Evolutionary conservation across 108 stramenopile species (phyloP), one percentile per base, ranked within the genome.

Genomic region (Phaeodactylum tricornutum): DNA sequence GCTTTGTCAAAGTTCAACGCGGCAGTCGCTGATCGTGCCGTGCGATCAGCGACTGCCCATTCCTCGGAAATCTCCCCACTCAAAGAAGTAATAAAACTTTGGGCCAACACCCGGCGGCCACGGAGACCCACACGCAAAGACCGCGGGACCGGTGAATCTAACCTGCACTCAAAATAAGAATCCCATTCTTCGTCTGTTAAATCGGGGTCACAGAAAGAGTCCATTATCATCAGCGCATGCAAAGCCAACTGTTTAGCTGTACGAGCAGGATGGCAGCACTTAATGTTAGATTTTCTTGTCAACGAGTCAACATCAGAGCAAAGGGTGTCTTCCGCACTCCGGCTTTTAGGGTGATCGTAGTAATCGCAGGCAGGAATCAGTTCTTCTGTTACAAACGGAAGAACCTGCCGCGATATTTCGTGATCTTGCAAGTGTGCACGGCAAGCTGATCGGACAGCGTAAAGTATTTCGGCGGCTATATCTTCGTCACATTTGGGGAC

Each of bases 131-230:
- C n/a, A n/a, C n/a, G n/a, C n/a, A n/a, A n/a, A n/a, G n/a, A n/a
- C n/a, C n/a, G n/a, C n/a, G n/a, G n/a, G n/a, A n/a, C n/a, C n/a
- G n/a, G n/a, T n/a, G n/a, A n/a, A n/a, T n/a, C n/a, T n/a, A n/a
- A n/a, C n/a, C n/a, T n/a, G n/a, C n/a, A n/a, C n/a, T n/a, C n/a
- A n/a, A n/a, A n/a, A n/a, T n/a, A n/a, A n/a, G n/a, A n/a, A n/a
- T n/a, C n/a, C n/a, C n/a, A n/a, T n/a, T n/a, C n/a, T n/a, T n/a
- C n/a, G n/a, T n/a, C n/a, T n/a, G n/a, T n/a, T n/a, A n/a, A n/a
- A n/a, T n/a, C n/a, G n/a, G n/a, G n/a, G n/a, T n/a, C n/a, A n/a
- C 64, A 75, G 55, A 68, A 72, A 2, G 43, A 43, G 39, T 69
- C 60, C 71, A 79, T 68, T 8, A 75, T 62, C 16, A 35, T 15